Base-by-base conservation (phyloP, 129 eudicot species). In the Heracleum sosnowskyi region DNA sequence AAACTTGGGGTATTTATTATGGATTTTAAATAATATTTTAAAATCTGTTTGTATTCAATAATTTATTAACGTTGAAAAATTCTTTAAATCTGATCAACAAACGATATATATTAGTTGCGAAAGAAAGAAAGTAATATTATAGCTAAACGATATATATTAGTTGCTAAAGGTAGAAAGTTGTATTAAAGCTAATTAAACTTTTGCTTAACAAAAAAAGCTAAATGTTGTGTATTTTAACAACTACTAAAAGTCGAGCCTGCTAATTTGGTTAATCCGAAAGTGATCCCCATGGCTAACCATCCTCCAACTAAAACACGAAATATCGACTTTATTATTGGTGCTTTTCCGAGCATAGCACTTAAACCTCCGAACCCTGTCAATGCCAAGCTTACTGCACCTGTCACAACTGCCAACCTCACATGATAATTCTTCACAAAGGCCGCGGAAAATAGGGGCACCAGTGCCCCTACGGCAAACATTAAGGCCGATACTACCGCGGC, bases 281-380 rank as follows among this genome's bases (percentile, higher is more conserved):
- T 88, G 81, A 91, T 79, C 40, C 86, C 90, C 90, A 88, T 91
- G 34, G 96, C 93, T 60, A 83, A 15, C 91, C 90, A 91, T 29
- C 97, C 97, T 78, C 94, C 94, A 40, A 86, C 24, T 83, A 91
- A 76, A 16, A 89, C 85, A 83, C 97, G 81, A 40, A 79, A 31
- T 5, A 85, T 77, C 8, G 97, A 86, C 79, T 68, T 91, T 71
- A 91, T 87, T 51, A 81, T 28, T 9, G 94, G 92, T 28, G 89
- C 87, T 77, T 77, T 81, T 36, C 97, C 94, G 11, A 91, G 35
- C 10, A 78, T 72, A 0, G 94, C 94, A 78, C 94, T 82, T 73
- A 86, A 76, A 77, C 87, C 73, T 39, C 97, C 94, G 76, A 89
- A 91, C 84, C 81, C 92, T 44, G 85, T n/a, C 20, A 91, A 76